Base-by-base conservation (phyloP, 148 eudicot species). In the Fagopyrum esculentum region DNA sequence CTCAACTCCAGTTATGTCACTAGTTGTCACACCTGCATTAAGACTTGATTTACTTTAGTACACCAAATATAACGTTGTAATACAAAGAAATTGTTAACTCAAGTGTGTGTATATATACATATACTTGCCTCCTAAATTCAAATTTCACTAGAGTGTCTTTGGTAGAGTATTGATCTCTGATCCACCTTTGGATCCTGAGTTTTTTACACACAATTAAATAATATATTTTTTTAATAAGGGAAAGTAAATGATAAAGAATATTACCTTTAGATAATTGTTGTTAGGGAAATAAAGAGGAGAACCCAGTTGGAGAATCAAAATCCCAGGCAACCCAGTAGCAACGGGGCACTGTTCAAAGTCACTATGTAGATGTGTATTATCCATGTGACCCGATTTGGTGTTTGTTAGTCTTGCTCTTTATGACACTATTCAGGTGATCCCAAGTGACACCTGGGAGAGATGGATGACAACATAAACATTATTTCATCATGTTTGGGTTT, bases 261-360 rank as follows among this genome's bases (percentile, higher is more conserved):
- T 16, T 44, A 90, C 98, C 98, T 91, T 78, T 94, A 91, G 57
- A 78, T 94, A 94, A 72, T 77, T 78, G 78, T 79, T 74, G 71
- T 89, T 90, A 12, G 98, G 81, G 83, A 82, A 95, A 78, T 86
- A 89, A 15, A 92, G 81, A 22, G 98, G 98, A 3, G 98, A 92
- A 56, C 97, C 96, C 22, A 95, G 81, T 74, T 95, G 83, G 76
- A 95, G 73, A 69, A 90, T 54, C 12, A 95, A 80, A 46, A 89
- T 77, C 19, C 96, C 97, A 0, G 90, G 81, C 26, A 75, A 44
- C 16, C 60, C 82, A 9, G 45, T 71, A 57, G 90, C 83, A n/a
- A 6, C 43, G 1, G 97, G 97, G 75, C 92, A 95, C 43, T 90
- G 92, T 78, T 92, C 91, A 2, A 89, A n/a, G 43, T 95, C 96